Evolutionary conservation across 345 rosid species (phyloP).

Genomic region (Corchorus capsularis): DNA sequence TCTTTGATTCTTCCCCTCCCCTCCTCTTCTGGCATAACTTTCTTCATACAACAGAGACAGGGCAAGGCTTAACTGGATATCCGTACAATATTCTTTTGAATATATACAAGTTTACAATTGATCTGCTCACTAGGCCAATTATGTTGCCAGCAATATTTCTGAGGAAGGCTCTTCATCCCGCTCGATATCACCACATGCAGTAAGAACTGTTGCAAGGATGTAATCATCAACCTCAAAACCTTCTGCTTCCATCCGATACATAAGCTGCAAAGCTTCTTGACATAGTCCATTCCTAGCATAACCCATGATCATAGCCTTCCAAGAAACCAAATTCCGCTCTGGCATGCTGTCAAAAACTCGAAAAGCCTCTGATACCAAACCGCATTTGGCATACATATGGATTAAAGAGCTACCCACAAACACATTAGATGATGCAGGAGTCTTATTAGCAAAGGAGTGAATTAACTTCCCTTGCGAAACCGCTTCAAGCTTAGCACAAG

Average conservation of each 20-base stretch:
- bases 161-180: constrained; percentile 42
- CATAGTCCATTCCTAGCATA: constrained; percentile 74
- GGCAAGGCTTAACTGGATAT: neutral
- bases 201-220: constrained; percentile 55
- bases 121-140: neutral
- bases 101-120: neutral
- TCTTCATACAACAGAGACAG: neutral
- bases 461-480: constrained; percentile 62
- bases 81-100: neutral
- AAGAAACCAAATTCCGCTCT: constrained; percentile 67
- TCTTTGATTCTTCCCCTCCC: neutral
- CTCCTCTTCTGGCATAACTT: neutral
- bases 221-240: constrained; percentile 79
- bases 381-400: constrained; percentile 87
- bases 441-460: constrained; percentile 83
- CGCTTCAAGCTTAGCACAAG: constrained; percentile 76
- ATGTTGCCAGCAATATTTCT: constrained; percentile 31
- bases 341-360: constrained; percentile 80
- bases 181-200: constrained; percentile 66
- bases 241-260: constrained; percentile 77
- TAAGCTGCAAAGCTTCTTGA: constrained; percentile 80
- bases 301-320: constrained; percentile 84
- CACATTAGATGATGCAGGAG: constrained; percentile 57
- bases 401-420: constrained; percentile 84
- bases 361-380: constrained; percentile 68